Percentiles rank a stretch among this genome's conserved stretches.
Conservation (phyloP, 768 basidiomycete genomes). For the Lactifluus rugatus region DNA sequence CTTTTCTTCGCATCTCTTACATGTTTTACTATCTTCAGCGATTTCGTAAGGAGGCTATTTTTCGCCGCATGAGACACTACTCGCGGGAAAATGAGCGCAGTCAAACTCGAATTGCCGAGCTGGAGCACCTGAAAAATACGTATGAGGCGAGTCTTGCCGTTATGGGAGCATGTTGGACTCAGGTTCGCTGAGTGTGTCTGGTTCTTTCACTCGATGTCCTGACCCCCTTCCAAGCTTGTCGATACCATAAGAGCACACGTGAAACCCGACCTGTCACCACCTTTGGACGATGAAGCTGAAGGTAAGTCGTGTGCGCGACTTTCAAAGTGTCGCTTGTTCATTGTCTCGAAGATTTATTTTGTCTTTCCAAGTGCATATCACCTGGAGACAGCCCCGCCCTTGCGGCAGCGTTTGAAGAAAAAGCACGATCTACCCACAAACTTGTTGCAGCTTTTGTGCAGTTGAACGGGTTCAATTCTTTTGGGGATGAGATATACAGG, state of each 20-base stretch:
- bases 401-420: slow-evolving; percentile 41
- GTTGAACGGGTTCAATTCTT: slow-evolving; percentile 28
- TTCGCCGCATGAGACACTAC: slow-evolving; percentile 76
- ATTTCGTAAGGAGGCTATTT: slow-evolving; percentile 84
- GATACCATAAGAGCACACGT: slow-evolving; percentile 55
- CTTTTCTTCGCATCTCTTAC: slow-evolving; percentile 16
- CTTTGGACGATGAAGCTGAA: slow-evolving; percentile 26
- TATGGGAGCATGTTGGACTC: slow-evolving; percentile 72
- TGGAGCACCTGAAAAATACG: slow-evolving; percentile 55
- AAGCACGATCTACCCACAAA: slow-evolving; percentile 46
- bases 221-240: slow-evolving; percentile 38
- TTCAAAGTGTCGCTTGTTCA: slow-evolving; percentile 19
- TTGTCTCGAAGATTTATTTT: slow-evolving; percentile 6
- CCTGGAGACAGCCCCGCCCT: slow-evolving; percentile 21
- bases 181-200: slow-evolving; percentile 38
- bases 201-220: neutral
- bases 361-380: slow-evolving; percentile 22
- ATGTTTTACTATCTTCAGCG: slow-evolving; percentile 31
- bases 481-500: slow-evolving; percentile 33
- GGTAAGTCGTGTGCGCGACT: slow-evolving; percentile 10
- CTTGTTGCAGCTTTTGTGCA: slow-evolving; percentile 51
- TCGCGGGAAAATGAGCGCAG: slow-evolving; percentile 63
- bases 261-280: slow-evolving; percentile 39
- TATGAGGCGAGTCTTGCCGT: slow-evolving; percentile 65
- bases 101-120: slow-evolving; percentile 46